Evolutionary conservation across 176 grass and related monocot genomes (phyloP).

Genomic region (Themeda triandra): DNA sequence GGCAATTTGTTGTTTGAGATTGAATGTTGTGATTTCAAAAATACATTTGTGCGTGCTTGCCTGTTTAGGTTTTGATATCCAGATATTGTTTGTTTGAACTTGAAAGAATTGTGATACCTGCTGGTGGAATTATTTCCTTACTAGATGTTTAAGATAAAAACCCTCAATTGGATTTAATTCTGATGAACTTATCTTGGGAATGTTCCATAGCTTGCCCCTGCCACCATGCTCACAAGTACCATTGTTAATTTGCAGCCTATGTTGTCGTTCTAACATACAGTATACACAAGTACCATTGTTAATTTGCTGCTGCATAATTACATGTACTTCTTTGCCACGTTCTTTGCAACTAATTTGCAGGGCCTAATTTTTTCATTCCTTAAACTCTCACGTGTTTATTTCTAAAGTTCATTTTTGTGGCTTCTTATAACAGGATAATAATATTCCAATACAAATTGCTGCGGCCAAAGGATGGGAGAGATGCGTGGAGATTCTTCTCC

Average conservation of each 20-base stretch:
- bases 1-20: background rate
- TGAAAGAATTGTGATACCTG: no score
- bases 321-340: background rate
- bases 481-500: conserved; percentile 2
- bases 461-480: conserved; percentile 2
- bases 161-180: no score
- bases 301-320: background rate
- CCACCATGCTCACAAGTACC: background rate
- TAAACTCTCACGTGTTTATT: background rate
- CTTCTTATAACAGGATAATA: conserved; percentile 7
- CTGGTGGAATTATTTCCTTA: no score
- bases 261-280: background rate
- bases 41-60: background rate
- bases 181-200: no score
- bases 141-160: no score
- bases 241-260: background rate
- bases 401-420: background rate
- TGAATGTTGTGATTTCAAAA: background rate
- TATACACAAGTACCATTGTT: background rate
- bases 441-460: conserved; percentile 17
- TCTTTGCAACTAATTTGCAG: background rate
- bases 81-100: background rate
- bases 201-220: no score
- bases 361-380: conserved; percentile 8
- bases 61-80: background rate